A percentile compares a stretch with the other conserved stretches of the same genome.
phyloP scores from a whole-genome alignment of 1,284 basidiomycete species.

The Malassezia nana region DNA sequence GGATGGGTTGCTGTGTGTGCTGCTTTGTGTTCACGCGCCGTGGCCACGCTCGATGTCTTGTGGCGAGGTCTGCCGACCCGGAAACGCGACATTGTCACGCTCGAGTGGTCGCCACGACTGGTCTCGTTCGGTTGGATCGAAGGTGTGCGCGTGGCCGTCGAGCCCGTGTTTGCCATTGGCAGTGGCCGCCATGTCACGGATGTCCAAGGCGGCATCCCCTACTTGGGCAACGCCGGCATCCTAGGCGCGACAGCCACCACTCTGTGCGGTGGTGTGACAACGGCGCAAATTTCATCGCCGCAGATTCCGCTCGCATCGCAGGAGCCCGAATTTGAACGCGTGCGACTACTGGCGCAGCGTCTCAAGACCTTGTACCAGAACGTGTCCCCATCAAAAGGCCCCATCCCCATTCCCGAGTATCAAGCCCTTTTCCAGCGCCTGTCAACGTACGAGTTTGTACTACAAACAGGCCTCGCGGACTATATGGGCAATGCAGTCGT shows the following conservation, averaged over 20 bases:
- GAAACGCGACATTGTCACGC: constrained; percentile 27
- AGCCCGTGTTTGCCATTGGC: constrained; percentile 16
- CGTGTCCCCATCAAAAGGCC: not conserved
- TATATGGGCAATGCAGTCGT: constrained; percentile 15
- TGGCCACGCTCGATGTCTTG: constrained; percentile 33
- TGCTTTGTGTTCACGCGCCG: constrained; percentile 42
- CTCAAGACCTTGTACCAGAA: not conserved
- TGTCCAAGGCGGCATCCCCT: constrained; percentile 19
- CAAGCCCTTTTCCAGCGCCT: constrained; percentile 18
- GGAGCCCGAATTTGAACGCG: constrained; percentile 15
- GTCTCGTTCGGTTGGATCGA: constrained; percentile 40
- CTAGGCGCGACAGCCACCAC: not conserved
- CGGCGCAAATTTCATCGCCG: not conserved
- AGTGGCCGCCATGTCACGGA: not conserved
- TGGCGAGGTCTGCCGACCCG: constrained; percentile 38
- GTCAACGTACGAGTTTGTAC: constrained; percentile 14
- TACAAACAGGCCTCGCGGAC: constrained; percentile 13
- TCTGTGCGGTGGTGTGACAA: not conserved
- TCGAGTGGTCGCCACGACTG: constrained; percentile 33
- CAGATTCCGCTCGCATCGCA: constrained; percentile 6
- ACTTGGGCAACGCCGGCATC: constrained; percentile 26
- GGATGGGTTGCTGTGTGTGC: constrained; percentile 41
- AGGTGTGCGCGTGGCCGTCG: constrained; percentile 18
- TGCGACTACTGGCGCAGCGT: constrained; percentile 9
- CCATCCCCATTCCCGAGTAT: constrained; percentile 9